Conservation (phyloP, 1,139 yeast species). For the Hemisphaericaspora subhashii region DNA sequence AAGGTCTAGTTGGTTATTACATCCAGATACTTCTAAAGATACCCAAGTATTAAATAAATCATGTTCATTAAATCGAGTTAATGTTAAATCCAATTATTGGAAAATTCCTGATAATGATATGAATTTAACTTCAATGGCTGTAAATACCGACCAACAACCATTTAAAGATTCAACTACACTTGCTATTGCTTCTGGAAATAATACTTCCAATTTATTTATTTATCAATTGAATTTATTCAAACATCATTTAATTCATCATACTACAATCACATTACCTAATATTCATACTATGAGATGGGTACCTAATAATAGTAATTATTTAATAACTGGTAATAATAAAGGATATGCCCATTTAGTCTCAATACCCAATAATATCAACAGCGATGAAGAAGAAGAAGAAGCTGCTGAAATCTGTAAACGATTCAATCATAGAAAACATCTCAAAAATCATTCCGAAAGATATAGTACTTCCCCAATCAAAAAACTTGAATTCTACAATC, state of each 20-base stretch:
- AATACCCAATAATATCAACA: slow-evolving; percentile 51
- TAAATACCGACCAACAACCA: slow-evolving; percentile 20
- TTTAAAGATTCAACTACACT: slow-evolving; percentile 37
- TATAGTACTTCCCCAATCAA: slow-evolving; percentile 24
- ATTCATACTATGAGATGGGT: slow-evolving; percentile 70
- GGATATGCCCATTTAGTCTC: slow-evolving; percentile 70
- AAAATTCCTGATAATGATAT: slow-evolving; percentile 59
- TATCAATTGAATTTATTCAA: slow-evolving; percentile 53
- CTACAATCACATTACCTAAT: slow-evolving; percentile 69
- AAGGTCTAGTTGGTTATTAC: slow-evolving; percentile 26
- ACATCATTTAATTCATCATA: slow-evolving; percentile 63
- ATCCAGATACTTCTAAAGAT: slow-evolving; percentile 26
- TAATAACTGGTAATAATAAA: slow-evolving; percentile 68
- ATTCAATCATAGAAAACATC: slow-evolving; percentile 69
- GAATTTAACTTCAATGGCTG: slow-evolving; percentile 57
- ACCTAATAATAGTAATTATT: slow-evolving; percentile 25
- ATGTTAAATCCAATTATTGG: slow-evolving; percentile 68
- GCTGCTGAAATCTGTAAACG: slow-evolving; percentile 74
- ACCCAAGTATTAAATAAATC: slow-evolving; percentile 38
- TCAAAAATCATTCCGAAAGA: slow-evolving; percentile 31
- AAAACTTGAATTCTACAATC: slow-evolving; percentile 27
- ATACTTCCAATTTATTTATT: slow-evolving; percentile 58
- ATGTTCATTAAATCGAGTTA: slow-evolving; percentile 41
- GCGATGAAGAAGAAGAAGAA: slow-evolving; percentile 27
- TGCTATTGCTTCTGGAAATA: slow-evolving; percentile 65